Evolutionary conservation across 768 basidiomycete species (phyloP).

Genomic region (Suillus tomentosus): DNA sequence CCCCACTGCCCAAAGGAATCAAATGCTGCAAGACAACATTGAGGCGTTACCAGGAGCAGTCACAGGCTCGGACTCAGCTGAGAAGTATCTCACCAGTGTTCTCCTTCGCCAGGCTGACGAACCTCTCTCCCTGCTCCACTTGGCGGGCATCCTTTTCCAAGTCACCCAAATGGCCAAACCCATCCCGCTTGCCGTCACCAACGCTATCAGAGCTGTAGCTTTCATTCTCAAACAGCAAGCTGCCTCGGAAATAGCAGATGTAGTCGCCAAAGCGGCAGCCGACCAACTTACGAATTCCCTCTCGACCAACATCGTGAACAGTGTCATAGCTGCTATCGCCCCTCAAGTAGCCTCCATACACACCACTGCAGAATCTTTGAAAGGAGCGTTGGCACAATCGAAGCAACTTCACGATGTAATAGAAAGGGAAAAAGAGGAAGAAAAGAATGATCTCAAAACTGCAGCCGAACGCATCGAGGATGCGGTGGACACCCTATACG

Average conservation of each 20-base stretch:
- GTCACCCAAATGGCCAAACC: not conserved
- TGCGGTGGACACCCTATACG: too few relatives aligned
- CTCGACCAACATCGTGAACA: not conserved
- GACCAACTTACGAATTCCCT: not conserved
- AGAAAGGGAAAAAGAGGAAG: too few relatives aligned
- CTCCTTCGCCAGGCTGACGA: not conserved
- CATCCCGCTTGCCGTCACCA: not conserved
- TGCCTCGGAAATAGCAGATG: not conserved
- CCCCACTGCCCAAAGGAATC: not conserved
- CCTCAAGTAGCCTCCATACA: not conserved
- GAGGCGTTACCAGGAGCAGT: not conserved
- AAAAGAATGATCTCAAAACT: too few relatives aligned
- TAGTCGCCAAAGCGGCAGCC: not conserved
- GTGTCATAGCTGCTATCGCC: not conserved
- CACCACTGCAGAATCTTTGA: not conserved
- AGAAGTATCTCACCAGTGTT: not conserved
- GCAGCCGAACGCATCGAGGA: too few relatives aligned
- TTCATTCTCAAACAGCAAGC: not conserved
- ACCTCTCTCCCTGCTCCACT: not conserved
- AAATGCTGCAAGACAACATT: rapidly evolving
- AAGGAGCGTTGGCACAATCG: too few relatives aligned
- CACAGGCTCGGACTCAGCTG: not conserved
- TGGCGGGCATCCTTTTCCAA: not conserved
- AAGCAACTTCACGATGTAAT: too few relatives aligned
- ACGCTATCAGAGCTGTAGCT: not conserved